These are phyloP conservation scores for Colletotrichum theobromicola DNA, from an alignment of 2,329 filamentous ascomycete species.

Conservation along the genomic window DNA sequence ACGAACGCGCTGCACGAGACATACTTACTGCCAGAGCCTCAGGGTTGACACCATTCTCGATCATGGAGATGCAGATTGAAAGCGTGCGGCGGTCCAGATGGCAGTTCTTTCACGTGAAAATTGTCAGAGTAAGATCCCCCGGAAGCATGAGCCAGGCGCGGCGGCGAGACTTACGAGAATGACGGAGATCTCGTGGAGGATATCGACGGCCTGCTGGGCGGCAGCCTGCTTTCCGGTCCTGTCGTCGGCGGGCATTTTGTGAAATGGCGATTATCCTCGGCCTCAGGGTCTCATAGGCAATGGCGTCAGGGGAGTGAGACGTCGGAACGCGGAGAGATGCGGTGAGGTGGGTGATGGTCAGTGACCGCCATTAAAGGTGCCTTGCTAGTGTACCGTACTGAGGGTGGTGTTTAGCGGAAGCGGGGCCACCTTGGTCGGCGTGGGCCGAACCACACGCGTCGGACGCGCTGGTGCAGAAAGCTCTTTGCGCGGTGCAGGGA, in stretches of 20 bases:
- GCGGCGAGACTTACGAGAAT: constrained; percentile 72
- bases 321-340: neutral
- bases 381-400: neutral
- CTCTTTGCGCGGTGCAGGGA: constrained; percentile 6
- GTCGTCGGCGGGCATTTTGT: constrained; percentile 40
- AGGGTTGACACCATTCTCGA: constrained; percentile 96
- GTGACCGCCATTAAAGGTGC: neutral
- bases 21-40: constrained; percentile 85
- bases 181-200: constrained; percentile 84
- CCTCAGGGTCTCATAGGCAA: neutral
- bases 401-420: neutral
- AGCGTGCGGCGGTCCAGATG: constrained; percentile 89
- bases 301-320: neutral
- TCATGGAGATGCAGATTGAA: constrained; percentile 93
- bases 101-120: constrained; percentile 75
- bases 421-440: neutral
- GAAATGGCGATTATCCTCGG: neutral
- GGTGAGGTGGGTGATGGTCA: neutral
- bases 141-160: neutral
- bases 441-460: constrained; percentile 13
- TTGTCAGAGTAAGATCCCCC: neutral
- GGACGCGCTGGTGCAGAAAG: constrained; percentile 8
- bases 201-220: constrained; percentile 82
- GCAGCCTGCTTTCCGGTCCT: constrained; percentile 72
- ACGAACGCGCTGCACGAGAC: neutral